Base-by-base conservation (phyloP, 2,329 filamentous ascomycete genomes). In the Diaporthe humulicola region DNA sequence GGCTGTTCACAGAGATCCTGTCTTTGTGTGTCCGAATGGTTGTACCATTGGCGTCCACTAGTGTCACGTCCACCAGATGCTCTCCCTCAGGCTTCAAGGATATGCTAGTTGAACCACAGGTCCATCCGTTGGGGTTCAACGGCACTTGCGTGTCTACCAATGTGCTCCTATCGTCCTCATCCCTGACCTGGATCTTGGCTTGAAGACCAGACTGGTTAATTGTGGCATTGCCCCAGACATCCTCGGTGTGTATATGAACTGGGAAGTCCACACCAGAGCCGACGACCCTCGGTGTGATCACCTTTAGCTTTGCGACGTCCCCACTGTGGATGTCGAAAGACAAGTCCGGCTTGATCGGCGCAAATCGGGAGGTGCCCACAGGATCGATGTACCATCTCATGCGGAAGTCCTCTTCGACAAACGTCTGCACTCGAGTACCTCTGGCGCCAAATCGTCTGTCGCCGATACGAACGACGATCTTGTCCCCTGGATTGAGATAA, bases 361-460 rank as follows among this genome's bases (percentile, higher is more conserved):
- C 81, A 71, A 83, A 82, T 42, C 81, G 74, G 3, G 81, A 83
- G 0, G 82, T 83, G 1, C 82, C 82, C 1, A 84, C 82, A 1
- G 81, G 82, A 64, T 84, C 82, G 36, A 84, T 83, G 69, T 84
- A 84, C 79, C 80, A 83, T 67, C 82, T 78, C 82, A 82, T 82
- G 9, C 77, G 54, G 60, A 83, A 83, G 1, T 78, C 75, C 48
- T 81, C 79, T 67, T 84, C 82, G 9, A 84, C 82, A 74, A 83
- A 83, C 1, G 82, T 83, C 75, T 84, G 82, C 5, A 79, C 79
- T 7, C 82, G 78, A 2, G 82, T 83, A 5, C 82, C 82, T 22
- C 77, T 70, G 2, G 81, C 71, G 19, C 82, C 82, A 74, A 77
- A 84, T 17, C 82, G 76, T 17, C 79, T 72, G 58, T 84, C 83